Evolutionary conservation across 225 moss, liverwort and hornwort species (phyloP).

Genomic region (Takakia lepidozioides): DNA sequence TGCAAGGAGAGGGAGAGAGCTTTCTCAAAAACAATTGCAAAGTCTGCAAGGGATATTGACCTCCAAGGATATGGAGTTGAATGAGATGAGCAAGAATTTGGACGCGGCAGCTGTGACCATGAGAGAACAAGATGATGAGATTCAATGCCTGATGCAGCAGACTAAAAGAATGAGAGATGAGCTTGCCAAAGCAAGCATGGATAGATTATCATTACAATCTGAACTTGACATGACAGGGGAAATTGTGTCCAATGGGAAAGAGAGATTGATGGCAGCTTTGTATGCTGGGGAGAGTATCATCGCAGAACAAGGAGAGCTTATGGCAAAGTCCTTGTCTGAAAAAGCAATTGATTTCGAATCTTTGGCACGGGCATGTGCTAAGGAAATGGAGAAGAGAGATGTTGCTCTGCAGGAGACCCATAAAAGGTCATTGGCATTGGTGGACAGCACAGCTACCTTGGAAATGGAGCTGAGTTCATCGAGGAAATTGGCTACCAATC

Average conservation of each 20-base stretch:
- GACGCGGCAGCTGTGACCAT: conserved; percentile 19
- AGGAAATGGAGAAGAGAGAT: conserved; percentile 30
- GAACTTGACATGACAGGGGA: conserved; percentile 31
- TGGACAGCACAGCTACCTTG: conserved; percentile 13
- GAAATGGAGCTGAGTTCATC: conserved; percentile 18
- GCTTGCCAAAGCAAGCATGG: conserved; percentile 15
- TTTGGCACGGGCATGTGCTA: conserved; percentile 23
- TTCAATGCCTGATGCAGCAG: conserved; percentile 17
- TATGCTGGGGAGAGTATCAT: conserved; percentile 16
- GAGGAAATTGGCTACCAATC: conserved; percentile 15
- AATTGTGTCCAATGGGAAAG: conserved; percentile 25
- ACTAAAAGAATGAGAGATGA: not conserved
- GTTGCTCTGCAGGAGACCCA: conserved; percentile 29
- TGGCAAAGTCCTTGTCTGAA: conserved; percentile 27
- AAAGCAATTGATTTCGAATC: conserved; percentile 35
- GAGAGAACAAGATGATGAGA: conserved; percentile 14
- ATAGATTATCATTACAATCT: conserved; percentile 24
- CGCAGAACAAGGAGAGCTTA: conserved; percentile 22
- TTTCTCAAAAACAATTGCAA: not conserved
- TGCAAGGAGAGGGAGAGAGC: too few relatives aligned
- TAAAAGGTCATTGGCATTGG: conserved; percentile 27
- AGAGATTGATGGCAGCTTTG: conserved; percentile 38
- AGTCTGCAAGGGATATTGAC: conserved; percentile 14
- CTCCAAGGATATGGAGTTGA: conserved; percentile 24
- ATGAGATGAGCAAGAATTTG: conserved; percentile 12